These are phyloP conservation scores for Pelargonium myrrhifolium DNA, from an alignment of 441 rosid genomes.

Conservation along the genomic window DNA sequence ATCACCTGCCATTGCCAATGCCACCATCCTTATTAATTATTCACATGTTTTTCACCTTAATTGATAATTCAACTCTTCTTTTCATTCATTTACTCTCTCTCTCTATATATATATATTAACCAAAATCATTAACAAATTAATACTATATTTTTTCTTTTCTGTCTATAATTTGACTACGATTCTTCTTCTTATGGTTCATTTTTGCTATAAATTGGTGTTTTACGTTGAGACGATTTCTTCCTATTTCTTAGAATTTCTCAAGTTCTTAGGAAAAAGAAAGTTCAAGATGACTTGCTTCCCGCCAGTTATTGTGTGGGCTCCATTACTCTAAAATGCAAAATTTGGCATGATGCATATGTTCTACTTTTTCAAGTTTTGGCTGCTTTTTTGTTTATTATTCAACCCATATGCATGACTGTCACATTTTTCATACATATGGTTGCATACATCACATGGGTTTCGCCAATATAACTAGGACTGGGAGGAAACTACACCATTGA, in stretches of 20 bases:
- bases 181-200: too few species aligned
- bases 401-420: too few species aligned
- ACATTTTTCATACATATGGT: too few species aligned
- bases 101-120: not conserved
- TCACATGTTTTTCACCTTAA: constrained; percentile 16
- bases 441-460: too few species aligned
- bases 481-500: too few species aligned
- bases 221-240: not conserved
- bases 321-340: not conserved
- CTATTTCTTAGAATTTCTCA: not conserved
- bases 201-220: not conserved
- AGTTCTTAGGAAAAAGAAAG: not conserved
- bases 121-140: too few species aligned
- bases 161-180: not conserved
- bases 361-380: not conserved
- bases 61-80: not conserved
- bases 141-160: too few species aligned
- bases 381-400: not conserved
- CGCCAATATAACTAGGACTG: too few species aligned
- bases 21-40: constrained; percentile 12
- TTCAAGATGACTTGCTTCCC: not conserved
- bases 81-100: not conserved
- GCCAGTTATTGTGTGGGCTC: not conserved
- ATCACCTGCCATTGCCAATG: constrained; percentile 39
- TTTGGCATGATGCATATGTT: not conserved